These are phyloP conservation scores for Gremmenia infestans DNA, from an alignment of 2,329 filamentous ascomycete genomes.

Conservation along the genomic window DNA sequence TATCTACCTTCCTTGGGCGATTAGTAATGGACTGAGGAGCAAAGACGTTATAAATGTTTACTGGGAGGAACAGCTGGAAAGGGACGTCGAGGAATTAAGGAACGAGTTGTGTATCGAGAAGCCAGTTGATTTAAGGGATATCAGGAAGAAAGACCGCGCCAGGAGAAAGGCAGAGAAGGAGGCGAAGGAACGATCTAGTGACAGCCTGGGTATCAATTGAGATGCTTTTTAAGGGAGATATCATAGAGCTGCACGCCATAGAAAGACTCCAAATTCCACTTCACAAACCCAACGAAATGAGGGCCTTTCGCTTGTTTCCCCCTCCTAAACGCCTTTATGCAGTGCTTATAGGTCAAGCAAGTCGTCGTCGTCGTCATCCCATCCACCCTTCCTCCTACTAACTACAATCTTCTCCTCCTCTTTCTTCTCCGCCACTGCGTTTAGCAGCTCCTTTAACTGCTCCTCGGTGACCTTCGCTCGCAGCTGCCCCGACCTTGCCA, in stretches of 20 bases:
- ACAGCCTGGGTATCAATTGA: conserved; percentile 28
- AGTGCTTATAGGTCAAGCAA: conserved; percentile 52
- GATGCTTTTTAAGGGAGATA: not conserved
- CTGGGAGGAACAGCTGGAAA: conserved; percentile 92
- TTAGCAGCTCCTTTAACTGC: conserved; percentile 87
- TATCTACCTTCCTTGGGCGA: conserved; percentile 85
- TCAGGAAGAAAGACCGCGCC: conserved; percentile 65
- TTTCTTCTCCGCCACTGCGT: conserved; percentile 74
- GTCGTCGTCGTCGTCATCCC: conserved; percentile 79
- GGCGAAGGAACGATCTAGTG: conserved; percentile 30
- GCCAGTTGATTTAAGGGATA: conserved; percentile 78
- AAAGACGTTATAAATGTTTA: conserved; percentile 92
- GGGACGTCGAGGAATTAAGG: conserved; percentile 72
- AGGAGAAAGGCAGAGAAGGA: conserved; percentile 63
- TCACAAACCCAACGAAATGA: conserved; percentile 2
- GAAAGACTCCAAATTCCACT: conserved; percentile 2
- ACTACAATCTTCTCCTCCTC: conserved; percentile 82
- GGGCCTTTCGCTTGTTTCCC: not conserved
- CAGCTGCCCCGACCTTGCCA: conserved; percentile 84
- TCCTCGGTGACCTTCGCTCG: conserved; percentile 83
- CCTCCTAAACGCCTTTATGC: not conserved
- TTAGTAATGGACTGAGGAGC: conserved; percentile 71
- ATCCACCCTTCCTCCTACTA: conserved; percentile 73
- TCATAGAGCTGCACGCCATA: not conserved
- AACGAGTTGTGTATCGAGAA: conserved; percentile 75